Conservation (phyloP, 768 basidiomycete genomes). For the Mycena amicta region DNA sequence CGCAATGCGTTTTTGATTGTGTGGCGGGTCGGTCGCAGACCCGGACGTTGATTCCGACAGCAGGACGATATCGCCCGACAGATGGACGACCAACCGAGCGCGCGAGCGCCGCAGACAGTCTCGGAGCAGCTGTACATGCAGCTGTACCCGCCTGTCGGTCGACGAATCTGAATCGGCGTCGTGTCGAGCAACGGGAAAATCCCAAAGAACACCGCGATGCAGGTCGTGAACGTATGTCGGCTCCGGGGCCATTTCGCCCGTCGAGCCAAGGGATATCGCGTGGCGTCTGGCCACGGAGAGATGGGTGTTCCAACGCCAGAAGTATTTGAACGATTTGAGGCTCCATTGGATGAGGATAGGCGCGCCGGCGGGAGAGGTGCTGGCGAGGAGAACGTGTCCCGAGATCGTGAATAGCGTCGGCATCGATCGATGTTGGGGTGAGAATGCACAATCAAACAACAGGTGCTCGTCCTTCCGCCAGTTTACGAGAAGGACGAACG, state of each 20-base stretch:
- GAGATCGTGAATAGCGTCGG: not conserved
- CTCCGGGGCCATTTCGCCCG: not conserved
- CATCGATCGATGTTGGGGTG: not conserved
- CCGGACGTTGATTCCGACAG: not conserved
- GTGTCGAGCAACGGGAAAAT: not conserved
- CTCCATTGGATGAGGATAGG: not conserved
- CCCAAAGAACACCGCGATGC: not conserved
- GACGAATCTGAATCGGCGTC: too few species aligned
- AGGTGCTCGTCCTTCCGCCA: not conserved
- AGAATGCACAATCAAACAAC: not conserved
- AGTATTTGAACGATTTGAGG: not conserved
- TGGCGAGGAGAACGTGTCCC: not conserved
- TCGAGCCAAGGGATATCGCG: not conserved
- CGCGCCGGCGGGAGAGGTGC: not conserved
- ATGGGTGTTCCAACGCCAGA: not conserved
- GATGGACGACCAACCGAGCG: not conserved
- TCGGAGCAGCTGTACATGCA: not conserved
- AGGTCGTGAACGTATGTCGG: not conserved
- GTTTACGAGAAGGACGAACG: not conserved
- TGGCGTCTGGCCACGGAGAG: not conserved
- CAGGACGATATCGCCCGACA: not conserved
- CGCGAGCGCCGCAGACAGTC: not conserved
- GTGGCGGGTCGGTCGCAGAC: not conserved
- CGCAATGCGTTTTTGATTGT: not conserved
- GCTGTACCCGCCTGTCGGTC: not conserved